phyloP scores from a whole-genome alignment of 2,329 filamentous ascomycete species.

The Cryphonectria japonica region DNA sequence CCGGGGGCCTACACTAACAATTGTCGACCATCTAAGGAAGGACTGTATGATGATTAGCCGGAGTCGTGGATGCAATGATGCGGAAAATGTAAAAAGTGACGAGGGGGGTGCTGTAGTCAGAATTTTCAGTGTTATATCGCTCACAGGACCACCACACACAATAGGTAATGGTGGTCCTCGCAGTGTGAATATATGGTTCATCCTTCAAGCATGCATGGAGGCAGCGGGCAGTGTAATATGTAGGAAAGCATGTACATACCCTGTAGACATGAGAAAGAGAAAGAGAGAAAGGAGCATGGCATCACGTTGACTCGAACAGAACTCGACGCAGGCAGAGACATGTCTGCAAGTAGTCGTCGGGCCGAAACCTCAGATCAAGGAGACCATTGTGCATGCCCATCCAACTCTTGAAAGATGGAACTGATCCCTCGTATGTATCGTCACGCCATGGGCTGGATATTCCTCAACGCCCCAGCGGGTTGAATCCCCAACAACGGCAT shows the following conservation, averaged over 20 bases:
- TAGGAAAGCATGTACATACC: constrained; percentile 3
- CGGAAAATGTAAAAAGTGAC: not conserved
- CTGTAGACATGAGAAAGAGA: not conserved
- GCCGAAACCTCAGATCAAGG: not conserved
- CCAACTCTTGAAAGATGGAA: not conserved
- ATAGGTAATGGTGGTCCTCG: constrained; percentile 29
- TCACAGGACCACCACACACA: constrained; percentile 29
- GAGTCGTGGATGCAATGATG: not conserved
- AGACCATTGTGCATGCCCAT: not conserved
- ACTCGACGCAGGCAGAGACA: not conserved
- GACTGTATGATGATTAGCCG: not conserved
- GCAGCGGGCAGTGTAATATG: not conserved
- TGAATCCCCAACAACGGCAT: not conserved
- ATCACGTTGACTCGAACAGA: not conserved
- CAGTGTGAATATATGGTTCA: constrained; percentile 27
- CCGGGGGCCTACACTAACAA: not conserved
- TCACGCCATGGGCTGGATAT: not conserved
- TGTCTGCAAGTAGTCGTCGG: not conserved
- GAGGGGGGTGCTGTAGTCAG: constrained; percentile 26
- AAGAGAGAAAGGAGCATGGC: not conserved
- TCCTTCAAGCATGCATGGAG: constrained; percentile 17
- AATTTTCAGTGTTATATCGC: constrained; percentile 31
- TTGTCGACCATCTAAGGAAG: not conserved
- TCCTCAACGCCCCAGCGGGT: not conserved
- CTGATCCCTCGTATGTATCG: not conserved